Conservation (phyloP, 768 basidiomycete genomes). For the Termitomyces sp. region DNA sequence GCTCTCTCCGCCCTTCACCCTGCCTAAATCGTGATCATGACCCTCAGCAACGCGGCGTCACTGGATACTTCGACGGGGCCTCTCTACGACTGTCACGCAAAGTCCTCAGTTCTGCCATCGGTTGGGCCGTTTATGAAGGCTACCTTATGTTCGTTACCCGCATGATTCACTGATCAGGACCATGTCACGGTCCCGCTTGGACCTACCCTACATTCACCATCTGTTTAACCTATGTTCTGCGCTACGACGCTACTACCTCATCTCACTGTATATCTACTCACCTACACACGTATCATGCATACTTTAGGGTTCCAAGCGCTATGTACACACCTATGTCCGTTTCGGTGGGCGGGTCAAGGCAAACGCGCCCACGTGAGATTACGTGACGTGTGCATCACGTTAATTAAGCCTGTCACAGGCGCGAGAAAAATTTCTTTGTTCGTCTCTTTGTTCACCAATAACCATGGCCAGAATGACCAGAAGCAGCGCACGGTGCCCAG, state of each 20-base stretch:
- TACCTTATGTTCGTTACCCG: slow-evolving; percentile 54
- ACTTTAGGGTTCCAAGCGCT: not conserved
- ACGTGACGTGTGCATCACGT: slow-evolving; percentile 27
- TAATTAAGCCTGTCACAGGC: slow-evolving; percentile 31
- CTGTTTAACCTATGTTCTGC: not conserved
- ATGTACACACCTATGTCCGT: not conserved
- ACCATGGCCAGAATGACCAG: slow-evolving; percentile 36
- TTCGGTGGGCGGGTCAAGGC: not conserved
- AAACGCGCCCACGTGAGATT: slow-evolving; percentile 27
- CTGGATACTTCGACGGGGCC: slow-evolving; percentile 85
- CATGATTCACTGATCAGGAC: slow-evolving; percentile 1
- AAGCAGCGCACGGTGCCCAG: slow-evolving; percentile 27
- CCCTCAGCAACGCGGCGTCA: slow-evolving; percentile 70
- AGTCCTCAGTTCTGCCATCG: slow-evolving; percentile 84
- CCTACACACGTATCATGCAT: not conserved
- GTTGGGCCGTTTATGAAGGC: slow-evolving; percentile 90
- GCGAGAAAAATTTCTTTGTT: slow-evolving; percentile 26
- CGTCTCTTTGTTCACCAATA: slow-evolving; percentile 13
- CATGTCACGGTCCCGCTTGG: not conserved
- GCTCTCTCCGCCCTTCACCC: not conserved
- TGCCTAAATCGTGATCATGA: not conserved
- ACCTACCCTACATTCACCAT: not conserved
- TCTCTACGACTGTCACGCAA: slow-evolving; percentile 84
- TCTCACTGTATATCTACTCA: slow-evolving; percentile 3
- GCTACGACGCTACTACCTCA: not conserved